These are phyloP conservation scores for Polyporus arcularius DNA, from an alignment of 768 basidiomycete species.

Conservation along the genomic window DNA sequence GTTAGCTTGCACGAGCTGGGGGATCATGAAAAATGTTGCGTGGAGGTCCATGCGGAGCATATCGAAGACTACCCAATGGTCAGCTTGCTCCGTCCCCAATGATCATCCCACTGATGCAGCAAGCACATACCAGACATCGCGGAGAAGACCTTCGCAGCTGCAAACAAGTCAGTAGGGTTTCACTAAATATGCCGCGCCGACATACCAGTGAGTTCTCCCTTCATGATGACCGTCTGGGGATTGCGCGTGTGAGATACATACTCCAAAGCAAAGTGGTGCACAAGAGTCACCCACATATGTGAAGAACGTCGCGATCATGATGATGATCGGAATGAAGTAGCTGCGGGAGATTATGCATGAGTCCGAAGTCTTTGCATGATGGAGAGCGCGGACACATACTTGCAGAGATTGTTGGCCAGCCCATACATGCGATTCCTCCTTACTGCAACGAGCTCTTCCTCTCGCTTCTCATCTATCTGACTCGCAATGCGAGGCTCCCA, in stretches of 20 bases:
- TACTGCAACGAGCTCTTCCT: slow-evolving; percentile 58
- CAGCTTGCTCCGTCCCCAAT: not conserved
- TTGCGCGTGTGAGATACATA: not conserved
- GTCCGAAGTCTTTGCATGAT: not conserved
- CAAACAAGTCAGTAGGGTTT: not conserved
- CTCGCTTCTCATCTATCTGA: slow-evolving; percentile 55
- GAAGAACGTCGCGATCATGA: slow-evolving; percentile 65
- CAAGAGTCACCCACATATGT: slow-evolving; percentile 46
- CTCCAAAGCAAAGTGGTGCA: too few relatives aligned
- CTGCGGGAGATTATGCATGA: slow-evolving; percentile 30
- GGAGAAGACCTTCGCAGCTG: slow-evolving; percentile 20
- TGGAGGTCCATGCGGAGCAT: slow-evolving; percentile 14
- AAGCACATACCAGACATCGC: slow-evolving; percentile 16
- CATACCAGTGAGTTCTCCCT: slow-evolving; percentile 35
- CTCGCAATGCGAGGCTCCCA: slow-evolving; percentile 49
- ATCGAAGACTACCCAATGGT: slow-evolving; percentile 6
- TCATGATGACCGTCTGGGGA: slow-evolving; percentile 38
- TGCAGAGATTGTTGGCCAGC: slow-evolving; percentile 44
- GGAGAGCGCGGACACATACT: slow-evolving; percentile 33
- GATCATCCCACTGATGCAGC: too few relatives aligned
- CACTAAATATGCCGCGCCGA: not conserved
- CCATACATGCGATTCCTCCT: slow-evolving; percentile 53
- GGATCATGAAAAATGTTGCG: slow-evolving; percentile 1
- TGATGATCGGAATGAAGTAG: slow-evolving; percentile 57
- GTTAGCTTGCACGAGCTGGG: slow-evolving; percentile 23